Evolutionary conservation across 306 rosid genomes (phyloP).

Genomic region (Alnus glutinosa): DNA sequence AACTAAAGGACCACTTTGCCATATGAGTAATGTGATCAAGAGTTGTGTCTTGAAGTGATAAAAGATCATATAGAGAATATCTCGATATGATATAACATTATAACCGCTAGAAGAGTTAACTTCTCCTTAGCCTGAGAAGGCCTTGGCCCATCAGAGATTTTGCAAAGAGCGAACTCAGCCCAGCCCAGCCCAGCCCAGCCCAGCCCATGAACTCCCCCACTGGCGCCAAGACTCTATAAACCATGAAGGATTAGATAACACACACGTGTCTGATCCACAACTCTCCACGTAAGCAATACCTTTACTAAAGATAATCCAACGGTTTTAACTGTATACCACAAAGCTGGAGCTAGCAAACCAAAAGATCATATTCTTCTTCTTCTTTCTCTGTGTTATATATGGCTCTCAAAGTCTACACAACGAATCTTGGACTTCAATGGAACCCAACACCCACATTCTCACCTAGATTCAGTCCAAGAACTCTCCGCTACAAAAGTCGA

Average conservation of each 20-base stretch:
- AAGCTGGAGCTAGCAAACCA: neutral
- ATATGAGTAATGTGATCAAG: too few relatives aligned
- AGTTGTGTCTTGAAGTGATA: too few relatives aligned
- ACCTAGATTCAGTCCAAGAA: neutral
- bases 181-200: neutral
- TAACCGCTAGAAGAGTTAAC: too few relatives aligned
- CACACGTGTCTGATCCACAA: conserved; percentile 26
- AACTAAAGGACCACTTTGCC: too few relatives aligned
- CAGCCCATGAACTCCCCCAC: neutral
- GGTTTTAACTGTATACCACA: conserved; percentile 8
- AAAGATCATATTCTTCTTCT: neutral
- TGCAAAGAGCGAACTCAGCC: neutral
- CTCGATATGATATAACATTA: too few relatives aligned
- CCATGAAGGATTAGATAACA: neutral
- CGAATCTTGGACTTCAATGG: conserved; percentile 5
- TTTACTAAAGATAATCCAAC: neutral
- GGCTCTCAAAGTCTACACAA: conserved; percentile 32
- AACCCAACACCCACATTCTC: conserved; percentile 18
- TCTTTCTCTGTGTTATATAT: conserved; percentile 9
- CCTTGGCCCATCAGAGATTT: neutral
- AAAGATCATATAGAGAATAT: too few relatives aligned
- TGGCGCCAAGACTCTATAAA: conserved; percentile 6
- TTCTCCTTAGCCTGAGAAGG: neutral
- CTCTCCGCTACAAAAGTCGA: conserved; percentile 25
- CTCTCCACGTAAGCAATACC: neutral